A percentile compares a stretch with the other conserved stretches of the same genome.
Evolutionary conservation across 345 rosid species (phyloP).

Genomic region (Firmiana major): DNA sequence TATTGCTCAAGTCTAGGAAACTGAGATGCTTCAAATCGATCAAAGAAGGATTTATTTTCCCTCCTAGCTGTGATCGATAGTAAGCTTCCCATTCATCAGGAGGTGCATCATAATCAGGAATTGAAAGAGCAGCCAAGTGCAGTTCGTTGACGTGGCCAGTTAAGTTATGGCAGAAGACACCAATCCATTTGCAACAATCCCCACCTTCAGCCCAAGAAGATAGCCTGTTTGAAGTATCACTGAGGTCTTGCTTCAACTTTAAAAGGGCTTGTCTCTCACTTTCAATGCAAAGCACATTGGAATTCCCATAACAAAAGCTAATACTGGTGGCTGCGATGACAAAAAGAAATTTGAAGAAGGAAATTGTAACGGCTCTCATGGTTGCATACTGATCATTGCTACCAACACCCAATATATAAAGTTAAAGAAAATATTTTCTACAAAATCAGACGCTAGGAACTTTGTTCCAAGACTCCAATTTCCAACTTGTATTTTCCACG

Average conservation of each 20-base stretch:
- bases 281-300: neutral
- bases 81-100: neutral
- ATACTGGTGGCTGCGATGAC: neutral
- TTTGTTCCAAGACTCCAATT: neutral
- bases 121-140: neutral
- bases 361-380: neutral
- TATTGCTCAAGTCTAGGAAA: neutral
- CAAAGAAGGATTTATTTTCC: neutral
- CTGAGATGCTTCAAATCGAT: neutral
- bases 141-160: neutral
- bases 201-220: slow-evolving; percentile 10
- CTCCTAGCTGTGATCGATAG: neutral
- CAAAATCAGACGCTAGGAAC: too few relatives aligned
- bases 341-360: neutral
- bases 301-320: neutral
- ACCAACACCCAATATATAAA: neutral
- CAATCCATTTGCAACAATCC: neutral
- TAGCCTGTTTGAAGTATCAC: slow-evolving; percentile 7
- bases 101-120: neutral
- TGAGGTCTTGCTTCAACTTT: slow-evolving; percentile 15
- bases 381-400: neutral
- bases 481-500: neutral
- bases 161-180: neutral
- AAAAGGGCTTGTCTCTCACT: slow-evolving; percentile 20
- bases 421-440: neutral